Conservation (phyloP, 768 basidiomycete genomes). For the Phaeotremella fagi region DNA sequence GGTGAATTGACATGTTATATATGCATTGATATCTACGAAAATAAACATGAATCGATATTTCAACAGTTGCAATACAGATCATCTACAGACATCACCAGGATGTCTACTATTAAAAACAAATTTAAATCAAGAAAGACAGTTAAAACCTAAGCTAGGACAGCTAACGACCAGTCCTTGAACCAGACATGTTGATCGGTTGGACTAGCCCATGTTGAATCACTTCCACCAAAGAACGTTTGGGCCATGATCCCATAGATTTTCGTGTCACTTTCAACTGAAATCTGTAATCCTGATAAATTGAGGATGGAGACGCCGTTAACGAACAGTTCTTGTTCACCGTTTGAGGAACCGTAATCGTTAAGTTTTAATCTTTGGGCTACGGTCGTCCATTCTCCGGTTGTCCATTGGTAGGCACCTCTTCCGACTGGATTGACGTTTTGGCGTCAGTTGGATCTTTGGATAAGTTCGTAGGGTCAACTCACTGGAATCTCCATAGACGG, state of each 20-base stretch:
- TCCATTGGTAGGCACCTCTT: conserved; percentile 64
- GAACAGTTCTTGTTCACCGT: conserved; percentile 71
- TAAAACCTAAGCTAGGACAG: conserved; percentile 54
- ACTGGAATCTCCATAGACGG: conserved; percentile 53
- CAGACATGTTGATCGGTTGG: conserved; percentile 61
- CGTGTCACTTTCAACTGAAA: conserved; percentile 54
- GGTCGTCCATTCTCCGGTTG: conserved; percentile 63
- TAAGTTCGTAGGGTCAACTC: conserved; percentile 9
- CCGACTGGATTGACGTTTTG: conserved; percentile 54
- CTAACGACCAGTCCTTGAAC: conserved; percentile 68
- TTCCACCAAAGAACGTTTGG: conserved; percentile 54
- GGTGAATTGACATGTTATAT: too few species aligned
- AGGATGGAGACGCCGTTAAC: conserved; percentile 64
- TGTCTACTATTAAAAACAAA: neutral
- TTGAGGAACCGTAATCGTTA: conserved; percentile 64
- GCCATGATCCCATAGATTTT: conserved; percentile 60
- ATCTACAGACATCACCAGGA: neutral
- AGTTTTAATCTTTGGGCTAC: conserved; percentile 66
- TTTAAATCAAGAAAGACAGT: neutral
- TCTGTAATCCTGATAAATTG: conserved; percentile 56
- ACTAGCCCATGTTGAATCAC: conserved; percentile 55
- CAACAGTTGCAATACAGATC: neutral
- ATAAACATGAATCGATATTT: too few species aligned
- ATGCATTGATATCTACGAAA: too few species aligned
- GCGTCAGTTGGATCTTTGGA: neutral